Base-by-base conservation (phyloP, 331 rosid genomes). In the Acacia pycnantha region DNA sequence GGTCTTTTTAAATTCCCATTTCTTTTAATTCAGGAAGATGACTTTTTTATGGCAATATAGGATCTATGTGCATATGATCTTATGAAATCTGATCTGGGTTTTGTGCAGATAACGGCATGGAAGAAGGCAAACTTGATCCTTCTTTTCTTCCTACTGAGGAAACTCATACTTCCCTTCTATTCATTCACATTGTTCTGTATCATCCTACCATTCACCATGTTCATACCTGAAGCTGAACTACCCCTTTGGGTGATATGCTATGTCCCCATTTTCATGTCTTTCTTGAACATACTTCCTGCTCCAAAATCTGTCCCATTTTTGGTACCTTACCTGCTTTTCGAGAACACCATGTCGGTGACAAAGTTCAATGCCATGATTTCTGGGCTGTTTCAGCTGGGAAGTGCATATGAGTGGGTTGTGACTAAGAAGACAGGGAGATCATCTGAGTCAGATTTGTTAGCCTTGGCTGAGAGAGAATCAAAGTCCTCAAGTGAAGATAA, bases 301-400 rank as follows among this genome's bases (percentile, higher is more conserved):
- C 99, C 98, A 50, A 96, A 96, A 86, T 92, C 98, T 10, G 89
- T 92, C 85, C 99, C 99, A 31, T 96, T 96, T 79, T 82, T 96
- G 2, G 97, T 96, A 68, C 99, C 99, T 27, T 96, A 94, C 74
- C 93, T 96, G 16, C 92, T 96, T 10, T 95, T 95, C 43, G 99
- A 95, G 92, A 95, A 95, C 96, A 95, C 99, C 46, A 92, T 95
- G 99, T 95, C 99, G 0, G 99, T 96, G 16, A 96, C 99, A 81
- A 96, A 96, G 82, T 96, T 96, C 99, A 92, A 96, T 44, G 99
- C 99, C 85, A 96, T 96, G 99, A 79, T 96, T 71, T 96, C 99
- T 0, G 99, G 99, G 19, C 85, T 96, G 21, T 96, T 96, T 81
- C 99, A 94, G 81, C 90, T 96, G 11, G 99, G 98, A 79, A 96